Percentiles rank a stretch among this genome's conserved stretches.
Conservation (phyloP, 1,284 basidiomycete genomes). For the Ganoderma lingzhi region DNA sequence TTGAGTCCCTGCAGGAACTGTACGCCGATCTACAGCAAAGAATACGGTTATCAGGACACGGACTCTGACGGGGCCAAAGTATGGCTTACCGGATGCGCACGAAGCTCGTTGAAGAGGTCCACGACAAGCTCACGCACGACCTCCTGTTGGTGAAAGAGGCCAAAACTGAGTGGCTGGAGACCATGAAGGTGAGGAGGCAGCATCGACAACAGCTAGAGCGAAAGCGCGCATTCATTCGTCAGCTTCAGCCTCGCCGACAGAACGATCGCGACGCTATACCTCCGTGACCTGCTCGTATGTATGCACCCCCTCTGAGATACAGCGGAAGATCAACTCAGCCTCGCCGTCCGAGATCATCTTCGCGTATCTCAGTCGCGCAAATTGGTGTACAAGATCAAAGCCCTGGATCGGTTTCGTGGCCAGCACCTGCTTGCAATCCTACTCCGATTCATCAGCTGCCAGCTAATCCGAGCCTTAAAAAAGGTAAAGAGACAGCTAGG, state of each 20-base stretch:
- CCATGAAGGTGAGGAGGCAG: slow-evolving; percentile 86
- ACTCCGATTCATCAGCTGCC: slow-evolving; percentile 12
- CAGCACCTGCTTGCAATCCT: slow-evolving; percentile 65
- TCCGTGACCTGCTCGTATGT: slow-evolving; percentile 91
- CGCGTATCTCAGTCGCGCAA: slow-evolving; percentile 70
- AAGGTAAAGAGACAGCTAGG: not conserved
- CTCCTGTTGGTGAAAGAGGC: slow-evolving; percentile 88
- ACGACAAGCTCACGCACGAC: slow-evolving; percentile 81
- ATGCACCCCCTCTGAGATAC: slow-evolving; percentile 72
- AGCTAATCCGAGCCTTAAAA: no score
- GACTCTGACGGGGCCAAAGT: slow-evolving; percentile 4
- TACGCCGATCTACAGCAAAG: slow-evolving; percentile 75
- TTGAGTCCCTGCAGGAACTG: slow-evolving; percentile 88
- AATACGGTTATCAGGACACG: slow-evolving; percentile 9
- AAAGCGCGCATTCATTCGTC: not conserved
- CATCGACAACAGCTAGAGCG: slow-evolving; percentile 77
- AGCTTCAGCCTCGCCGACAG: not conserved
- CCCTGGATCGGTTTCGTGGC: slow-evolving; percentile 59
- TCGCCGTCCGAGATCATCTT: slow-evolving; percentile 71
- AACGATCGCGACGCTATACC: slow-evolving; percentile 55
- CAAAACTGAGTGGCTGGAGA: slow-evolving; percentile 85
- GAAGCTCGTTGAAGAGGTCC: slow-evolving; percentile 84
- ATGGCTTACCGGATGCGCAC: slow-evolving; percentile 75
- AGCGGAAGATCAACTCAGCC: slow-evolving; percentile 78
- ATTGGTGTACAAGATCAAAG: slow-evolving; percentile 80